phyloP scores from a whole-genome alignment of 2,329 filamentous ascomycete genomes.

The Fusarium tuaranense region DNA sequence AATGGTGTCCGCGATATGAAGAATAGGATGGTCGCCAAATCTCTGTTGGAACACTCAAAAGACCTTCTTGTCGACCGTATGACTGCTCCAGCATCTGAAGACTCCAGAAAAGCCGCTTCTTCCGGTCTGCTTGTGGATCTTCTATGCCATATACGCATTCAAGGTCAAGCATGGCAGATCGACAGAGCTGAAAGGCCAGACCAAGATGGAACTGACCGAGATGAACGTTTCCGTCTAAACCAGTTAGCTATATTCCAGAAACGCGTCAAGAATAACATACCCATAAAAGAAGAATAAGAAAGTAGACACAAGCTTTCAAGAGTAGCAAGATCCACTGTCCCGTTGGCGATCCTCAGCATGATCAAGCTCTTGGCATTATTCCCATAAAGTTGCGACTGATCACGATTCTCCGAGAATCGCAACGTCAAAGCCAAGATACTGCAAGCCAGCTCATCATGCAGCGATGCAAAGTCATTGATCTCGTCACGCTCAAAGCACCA shows the following conservation, averaged over 20 bases:
- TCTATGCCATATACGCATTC: conserved; percentile 53
- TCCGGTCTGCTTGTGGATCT: conserved; percentile 55
- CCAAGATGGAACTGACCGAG: conserved; percentile 64
- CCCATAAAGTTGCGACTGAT: conserved; percentile 50
- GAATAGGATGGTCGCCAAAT: conserved; percentile 53
- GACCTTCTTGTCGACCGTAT: conserved; percentile 60
- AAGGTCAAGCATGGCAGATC: conserved; percentile 61
- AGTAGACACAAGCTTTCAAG: conserved; percentile 64
- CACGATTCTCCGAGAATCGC: conserved; percentile 52
- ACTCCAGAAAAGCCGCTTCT: conserved; percentile 64
- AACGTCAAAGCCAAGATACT: conserved; percentile 55
- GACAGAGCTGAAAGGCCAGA: conserved; percentile 62
- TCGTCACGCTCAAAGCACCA: conserved; percentile 60
- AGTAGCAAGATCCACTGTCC: conserved; percentile 60
- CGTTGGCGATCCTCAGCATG: conserved; percentile 64
- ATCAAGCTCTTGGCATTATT: conserved; percentile 55
- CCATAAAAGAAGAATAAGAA: conserved; percentile 62
- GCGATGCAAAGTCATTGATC: conserved; percentile 47
- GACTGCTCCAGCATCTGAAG: conserved; percentile 62
- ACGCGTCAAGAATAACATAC: conserved; percentile 43
- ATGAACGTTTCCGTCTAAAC: conserved; percentile 59
- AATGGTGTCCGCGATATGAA: conserved; percentile 36
- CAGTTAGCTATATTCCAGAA: conserved; percentile 9
- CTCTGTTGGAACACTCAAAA: conserved; percentile 56
- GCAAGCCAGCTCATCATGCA: conserved; percentile 56